Conservation (phyloP, 164 flowering plant genomes). For the Euptelea pleiosperma region DNA sequence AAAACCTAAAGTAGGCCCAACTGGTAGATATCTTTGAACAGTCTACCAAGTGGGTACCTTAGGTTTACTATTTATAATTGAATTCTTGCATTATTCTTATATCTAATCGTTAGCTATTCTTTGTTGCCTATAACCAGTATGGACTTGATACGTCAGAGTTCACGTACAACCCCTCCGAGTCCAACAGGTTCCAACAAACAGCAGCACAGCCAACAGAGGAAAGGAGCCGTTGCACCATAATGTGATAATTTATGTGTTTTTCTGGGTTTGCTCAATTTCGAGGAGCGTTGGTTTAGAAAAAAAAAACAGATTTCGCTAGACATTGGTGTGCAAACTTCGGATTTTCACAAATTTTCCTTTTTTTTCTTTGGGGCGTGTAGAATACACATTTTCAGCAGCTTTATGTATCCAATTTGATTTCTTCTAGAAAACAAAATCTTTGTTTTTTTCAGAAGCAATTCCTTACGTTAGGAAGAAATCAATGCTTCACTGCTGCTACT, state of each 20-base stretch:
- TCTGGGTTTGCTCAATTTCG: background rate
- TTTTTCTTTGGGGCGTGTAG: slow-evolving; percentile 19
- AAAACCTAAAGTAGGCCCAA: background rate
- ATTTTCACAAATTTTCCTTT: slow-evolving; percentile 7
- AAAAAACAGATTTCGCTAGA: slow-evolving; percentile 10
- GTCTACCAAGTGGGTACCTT: too few species aligned
- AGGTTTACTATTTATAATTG: background rate
- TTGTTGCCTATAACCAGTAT: slow-evolving; percentile 43
- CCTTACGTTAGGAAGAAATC: too few species aligned
- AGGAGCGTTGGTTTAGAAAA: slow-evolving; percentile 12
- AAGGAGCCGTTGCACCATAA: slow-evolving; percentile 62
- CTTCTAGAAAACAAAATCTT: too few species aligned
- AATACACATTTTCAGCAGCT: slow-evolving; percentile 16
- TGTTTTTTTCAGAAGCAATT: too few species aligned
- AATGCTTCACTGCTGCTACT: too few species aligned
- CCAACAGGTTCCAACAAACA: slow-evolving; percentile 53
- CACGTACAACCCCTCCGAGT: slow-evolving; percentile 74
- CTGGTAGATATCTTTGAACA: too few species aligned
- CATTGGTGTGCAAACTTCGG: slow-evolving; percentile 15
- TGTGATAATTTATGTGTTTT: slow-evolving; percentile 38
- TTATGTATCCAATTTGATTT: too few species aligned
- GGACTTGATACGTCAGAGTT: slow-evolving; percentile 87
- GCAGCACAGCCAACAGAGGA: slow-evolving; percentile 57
- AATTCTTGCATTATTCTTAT: background rate
- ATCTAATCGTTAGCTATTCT: background rate